Evolutionary conservation across 768 basidiomycete species (phyloP), one percentile per base, ranked within the genome.

Genomic region (Agaricus subrufescens): DNA sequence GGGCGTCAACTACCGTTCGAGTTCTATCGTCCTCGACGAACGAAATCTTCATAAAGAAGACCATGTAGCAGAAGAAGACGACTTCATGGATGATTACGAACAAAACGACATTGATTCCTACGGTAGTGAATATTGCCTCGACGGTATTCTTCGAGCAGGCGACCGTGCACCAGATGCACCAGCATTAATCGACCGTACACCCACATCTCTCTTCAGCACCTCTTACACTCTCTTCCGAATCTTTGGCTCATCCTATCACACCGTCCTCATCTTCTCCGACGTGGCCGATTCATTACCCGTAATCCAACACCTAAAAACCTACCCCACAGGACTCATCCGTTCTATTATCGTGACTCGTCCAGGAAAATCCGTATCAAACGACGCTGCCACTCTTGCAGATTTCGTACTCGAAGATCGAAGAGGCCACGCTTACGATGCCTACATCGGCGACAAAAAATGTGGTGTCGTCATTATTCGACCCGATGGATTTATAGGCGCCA

Each of bases 1-100:
- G 37, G 80, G 78, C 7, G 69, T 83, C 44, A 83, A 83, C 64
- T 83, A 78, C 60, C 72, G 83, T 8, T 73, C 75, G 66, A 82
- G 81, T 61, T 59, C 75, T 0, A 70, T 81, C 23, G 68, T 82
- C 1, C 25, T 78, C 12, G 81, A 83, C 50, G 73, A 74, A 26
- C 63, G 67, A n/a, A 62, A 66, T 44, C 56, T 52, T 5, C 57
- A 54, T 8, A 12, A 40, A 26, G 57, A 62, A 27, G 57, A 52
- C 3, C 57, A 48, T 5, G 61, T 58, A 9, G 61, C 59, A 52
- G 58, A 42, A 50, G 55, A 56, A 37, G 23, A 62, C 42, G 25
- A 56, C 3, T 46, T 56, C 52, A 49, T 62, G 58, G 58, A 63
- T 31, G 58, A 58, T 11, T 19, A 56, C 40, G 48, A 50, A 29